Conservation (phyloP, 202 grass and related monocot species). For the Bolboschoenoplectus hybrid region DNA sequence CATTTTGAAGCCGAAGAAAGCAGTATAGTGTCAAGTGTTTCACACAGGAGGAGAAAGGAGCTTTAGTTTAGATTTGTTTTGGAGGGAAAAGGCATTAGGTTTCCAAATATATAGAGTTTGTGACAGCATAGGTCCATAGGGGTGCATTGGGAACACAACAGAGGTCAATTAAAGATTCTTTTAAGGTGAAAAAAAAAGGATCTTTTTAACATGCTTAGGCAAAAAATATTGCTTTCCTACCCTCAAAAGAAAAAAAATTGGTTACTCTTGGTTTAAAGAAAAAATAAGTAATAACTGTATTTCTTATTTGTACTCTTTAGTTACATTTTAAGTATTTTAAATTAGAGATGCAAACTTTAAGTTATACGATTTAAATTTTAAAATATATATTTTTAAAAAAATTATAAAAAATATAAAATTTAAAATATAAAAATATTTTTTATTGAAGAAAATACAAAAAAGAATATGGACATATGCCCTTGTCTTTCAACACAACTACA, state of each 20-base stretch:
- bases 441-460: background rate
- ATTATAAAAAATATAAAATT: too few species aligned
- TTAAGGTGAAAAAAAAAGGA: background rate
- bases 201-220: background rate
- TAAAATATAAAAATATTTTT: too few species aligned
- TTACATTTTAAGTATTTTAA: too few species aligned
- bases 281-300: too few species aligned
- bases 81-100: constrained; percentile 33
- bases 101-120: constrained; percentile 53
- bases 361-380: too few species aligned
- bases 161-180: constrained; percentile 19
- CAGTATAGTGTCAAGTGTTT: constrained; percentile 26
- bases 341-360: too few species aligned
- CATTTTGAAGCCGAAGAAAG: background rate
- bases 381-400: too few species aligned
- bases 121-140: background rate
- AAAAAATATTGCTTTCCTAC: background rate
- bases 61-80: constrained; percentile 25
- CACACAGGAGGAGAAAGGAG: constrained; percentile 16
- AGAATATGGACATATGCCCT: background rate
- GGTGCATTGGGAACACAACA: constrained; percentile 4
- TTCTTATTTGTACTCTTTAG: too few species aligned
- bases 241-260: too few species aligned
- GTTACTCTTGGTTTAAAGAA: too few species aligned
- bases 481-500: background rate